A percentile compares a stretch with the other conserved stretches of the same genome.
These are phyloP conservation scores for Penicillium sp. DNA, from an alignment of 2,329 filamentous ascomycete species.

Conservation along the genomic window DNA sequence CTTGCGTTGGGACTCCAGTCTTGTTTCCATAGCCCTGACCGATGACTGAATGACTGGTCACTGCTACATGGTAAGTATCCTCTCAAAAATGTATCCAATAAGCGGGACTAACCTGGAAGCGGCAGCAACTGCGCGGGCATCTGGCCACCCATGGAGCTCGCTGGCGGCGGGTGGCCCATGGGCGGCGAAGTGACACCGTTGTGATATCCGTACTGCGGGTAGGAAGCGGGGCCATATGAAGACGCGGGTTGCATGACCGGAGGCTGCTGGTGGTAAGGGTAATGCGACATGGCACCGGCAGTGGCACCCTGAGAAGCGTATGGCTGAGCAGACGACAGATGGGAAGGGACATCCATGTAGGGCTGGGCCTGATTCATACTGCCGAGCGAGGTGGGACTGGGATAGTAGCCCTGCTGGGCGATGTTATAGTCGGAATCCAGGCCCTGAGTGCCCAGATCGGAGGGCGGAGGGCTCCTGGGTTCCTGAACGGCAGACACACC, in stretches of 20 bases:
- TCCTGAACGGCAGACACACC: conserved; percentile 47
- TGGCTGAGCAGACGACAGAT: conserved; percentile 72
- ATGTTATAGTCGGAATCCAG: conserved; percentile 36
- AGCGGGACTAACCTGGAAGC: conserved; percentile 51
- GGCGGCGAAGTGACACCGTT: conserved; percentile 79
- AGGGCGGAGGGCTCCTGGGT: conserved; percentile 69
- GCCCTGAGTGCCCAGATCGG: conserved; percentile 44
- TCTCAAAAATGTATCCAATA: not conserved
- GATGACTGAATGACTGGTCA: conserved; percentile 32
- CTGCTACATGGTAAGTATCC: conserved; percentile 20
- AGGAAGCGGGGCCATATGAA: conserved; percentile 60
- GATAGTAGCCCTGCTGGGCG: conserved; percentile 40
- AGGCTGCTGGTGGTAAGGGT: conserved; percentile 65
- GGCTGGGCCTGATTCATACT: conserved; percentile 76
- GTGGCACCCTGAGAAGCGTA: conserved; percentile 72
- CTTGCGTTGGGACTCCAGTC: conserved; percentile 41
- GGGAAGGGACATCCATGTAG: conserved; percentile 80
- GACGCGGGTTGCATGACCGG: conserved; percentile 68
- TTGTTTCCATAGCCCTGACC: conserved; percentile 39
- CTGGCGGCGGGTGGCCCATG: conserved; percentile 60
- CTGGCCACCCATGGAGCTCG: conserved; percentile 62
- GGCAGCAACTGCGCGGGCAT: conserved; percentile 68
- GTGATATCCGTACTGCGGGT: conserved; percentile 68
- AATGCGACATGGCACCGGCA: conserved; percentile 67
- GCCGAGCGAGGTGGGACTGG: conserved; percentile 34